Conservation (phyloP, 352 stramenopile genomes). For the Achlya hypogyna region DNA sequence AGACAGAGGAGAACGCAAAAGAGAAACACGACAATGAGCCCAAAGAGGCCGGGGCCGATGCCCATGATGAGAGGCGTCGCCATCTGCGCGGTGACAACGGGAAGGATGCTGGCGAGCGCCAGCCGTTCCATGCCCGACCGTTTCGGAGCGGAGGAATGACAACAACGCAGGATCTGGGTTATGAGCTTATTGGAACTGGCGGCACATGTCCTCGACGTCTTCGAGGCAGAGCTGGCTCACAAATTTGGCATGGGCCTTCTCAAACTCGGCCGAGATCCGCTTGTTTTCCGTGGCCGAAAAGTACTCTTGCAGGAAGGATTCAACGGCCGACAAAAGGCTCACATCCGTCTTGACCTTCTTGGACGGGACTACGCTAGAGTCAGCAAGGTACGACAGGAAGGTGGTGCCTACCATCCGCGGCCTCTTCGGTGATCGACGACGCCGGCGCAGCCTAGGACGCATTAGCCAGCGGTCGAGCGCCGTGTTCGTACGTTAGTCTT, state of each 20-base stretch:
- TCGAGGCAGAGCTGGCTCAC: slow-evolving; percentile 9
- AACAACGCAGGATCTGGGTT: background rate
- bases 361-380: background rate
- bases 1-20: background rate
- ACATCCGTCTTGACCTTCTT: background rate
- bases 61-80: background rate
- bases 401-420: background rate
- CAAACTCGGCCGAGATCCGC: slow-evolving; percentile 4
- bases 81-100: no score
- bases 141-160: background rate
- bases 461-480: background rate
- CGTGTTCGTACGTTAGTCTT: slow-evolving; percentile 7
- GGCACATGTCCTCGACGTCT: slow-evolving; percentile 11
- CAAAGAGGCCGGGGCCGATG: background rate
- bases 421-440: slow-evolving; percentile 5
- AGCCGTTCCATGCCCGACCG: background rate
- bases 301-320: slow-evolving; percentile 14
- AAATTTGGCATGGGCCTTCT: slow-evolving; percentile 10
- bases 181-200: slow-evolving; percentile 1
- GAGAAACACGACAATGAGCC: background rate
- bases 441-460: background rate
- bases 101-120: background rate
- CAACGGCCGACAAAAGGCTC: background rate
- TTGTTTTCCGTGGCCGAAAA: background rate
- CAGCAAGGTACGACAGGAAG: background rate